A percentile compares a stretch with the other conserved stretches of the same genome.
Conservation (phyloP, 1,284 basidiomycete genomes). For the Ceratobasidium sp. region DNA sequence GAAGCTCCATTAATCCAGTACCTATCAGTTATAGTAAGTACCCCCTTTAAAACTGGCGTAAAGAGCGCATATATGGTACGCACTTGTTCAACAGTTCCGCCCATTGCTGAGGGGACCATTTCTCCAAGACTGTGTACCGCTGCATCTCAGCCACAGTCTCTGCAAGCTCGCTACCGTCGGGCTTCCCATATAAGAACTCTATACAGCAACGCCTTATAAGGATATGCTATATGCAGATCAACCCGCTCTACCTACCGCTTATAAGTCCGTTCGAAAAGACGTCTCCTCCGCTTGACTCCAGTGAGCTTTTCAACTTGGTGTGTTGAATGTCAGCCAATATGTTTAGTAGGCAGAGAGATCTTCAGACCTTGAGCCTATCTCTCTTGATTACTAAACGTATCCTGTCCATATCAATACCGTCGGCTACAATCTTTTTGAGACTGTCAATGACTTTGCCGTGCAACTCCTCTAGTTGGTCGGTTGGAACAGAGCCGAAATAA, state of each 20-base stretch:
- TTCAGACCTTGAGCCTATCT: slow-evolving; percentile 82
- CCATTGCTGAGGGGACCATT: slow-evolving; percentile 86
- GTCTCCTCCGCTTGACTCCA: slow-evolving; percentile 81
- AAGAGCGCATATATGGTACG: slow-evolving; percentile 47
- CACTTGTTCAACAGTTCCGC: slow-evolving; percentile 80
- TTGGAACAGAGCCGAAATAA: slow-evolving; percentile 86
- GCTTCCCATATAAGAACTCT: slow-evolving; percentile 90
- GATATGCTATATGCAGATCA: slow-evolving; percentile 8
- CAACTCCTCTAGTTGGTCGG: slow-evolving; percentile 79
- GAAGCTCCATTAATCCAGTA: slow-evolving; percentile 80
- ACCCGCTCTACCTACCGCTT: slow-evolving; percentile 51
- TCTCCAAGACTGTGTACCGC: slow-evolving; percentile 72
- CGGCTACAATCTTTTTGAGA: slow-evolving; percentile 74
- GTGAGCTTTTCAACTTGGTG: slow-evolving; percentile 73
- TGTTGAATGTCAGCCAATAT: background rate
- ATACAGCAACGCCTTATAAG: slow-evolving; percentile 42
- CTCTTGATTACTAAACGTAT: slow-evolving; percentile 90
- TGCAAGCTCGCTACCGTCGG: slow-evolving; percentile 83
- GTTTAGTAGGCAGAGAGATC: background rate
- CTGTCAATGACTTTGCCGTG: slow-evolving; percentile 75
- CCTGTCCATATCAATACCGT: slow-evolving; percentile 91
- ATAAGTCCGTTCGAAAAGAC: slow-evolving; percentile 79
- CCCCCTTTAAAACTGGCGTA: slow-evolving; percentile 25
- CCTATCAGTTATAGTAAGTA: slow-evolving; percentile 56
- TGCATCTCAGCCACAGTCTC: slow-evolving; percentile 82